Base-by-base conservation (phyloP, 2,329 filamentous ascomycete species). In the Podosphaera leucotricha region DNA sequence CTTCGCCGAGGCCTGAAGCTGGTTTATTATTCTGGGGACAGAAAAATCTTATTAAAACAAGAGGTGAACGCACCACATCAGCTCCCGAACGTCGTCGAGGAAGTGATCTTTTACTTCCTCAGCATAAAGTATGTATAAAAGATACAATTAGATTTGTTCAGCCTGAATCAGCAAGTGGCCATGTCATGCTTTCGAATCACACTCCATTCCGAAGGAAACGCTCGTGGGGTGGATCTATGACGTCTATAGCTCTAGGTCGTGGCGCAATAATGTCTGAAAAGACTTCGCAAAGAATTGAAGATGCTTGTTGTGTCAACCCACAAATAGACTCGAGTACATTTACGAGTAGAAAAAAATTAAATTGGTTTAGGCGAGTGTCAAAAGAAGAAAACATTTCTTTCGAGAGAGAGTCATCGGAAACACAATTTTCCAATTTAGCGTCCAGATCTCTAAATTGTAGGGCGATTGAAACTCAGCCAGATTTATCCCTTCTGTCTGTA, bases 321-420 rank as follows among this genome's bases (percentile, higher is more conserved):
- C 1, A 33, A 11, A 13, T 33, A 33, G 51, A 43, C 18, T 43
- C 48, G 28, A 49, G 52, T n/a, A 57, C 55, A 11, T 43, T 54
- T 37, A 22, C 50, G 11, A 54, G 50, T 28, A 59, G 57, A 47
- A 52, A 48, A 33, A 51, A 54, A n/a, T 50, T 16, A 4, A 43
- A 46, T 33, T 59, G 55, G 57, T 57, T 58, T 38, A 58, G 53
- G 44, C 53, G 56, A 7, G 52, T 47, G 37, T 57, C 56, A 13
- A 57, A 52, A 44, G 48, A 49, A 15, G 37, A 24, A 13, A 38
- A 16, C 22, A 50, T 52, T 13, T 51, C 48, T 1, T 39, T 38
- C 11, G 48, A 43, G 33, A 43, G 18, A 21, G 45, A 50, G 3
- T 43, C 47, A 10, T 19, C 43, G 13, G 24, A 38, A n/a, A 51